A percentile compares a stretch with the other conserved stretches of the same genome.
Conservation (phyloP, 2,329 filamentous ascomycete species). For the Aspergillus sp. region DNA sequence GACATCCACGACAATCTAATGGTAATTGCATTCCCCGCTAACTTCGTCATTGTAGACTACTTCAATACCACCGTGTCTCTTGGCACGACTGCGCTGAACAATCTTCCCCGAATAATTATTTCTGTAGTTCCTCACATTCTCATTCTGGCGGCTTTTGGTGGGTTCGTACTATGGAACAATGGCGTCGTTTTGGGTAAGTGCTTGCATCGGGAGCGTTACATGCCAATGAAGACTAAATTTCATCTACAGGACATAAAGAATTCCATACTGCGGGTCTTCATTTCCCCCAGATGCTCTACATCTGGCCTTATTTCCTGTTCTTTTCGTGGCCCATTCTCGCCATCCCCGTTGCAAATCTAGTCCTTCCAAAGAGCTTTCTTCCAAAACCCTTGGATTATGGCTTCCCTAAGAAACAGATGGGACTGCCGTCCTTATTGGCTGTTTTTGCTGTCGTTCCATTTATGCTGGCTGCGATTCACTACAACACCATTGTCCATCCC, state of each 20-base stretch:
- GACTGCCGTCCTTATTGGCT: slow-evolving; percentile 35
- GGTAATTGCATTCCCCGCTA: slow-evolving; percentile 9
- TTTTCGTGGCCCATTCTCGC: slow-evolving; percentile 77
- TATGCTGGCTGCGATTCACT: slow-evolving; percentile 53
- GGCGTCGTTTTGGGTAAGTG: slow-evolving; percentile 76
- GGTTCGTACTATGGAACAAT: slow-evolving; percentile 79
- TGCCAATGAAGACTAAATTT: not conserved
- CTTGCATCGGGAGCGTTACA: not conserved
- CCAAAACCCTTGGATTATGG: slow-evolving; percentile 28
- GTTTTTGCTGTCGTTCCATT: slow-evolving; percentile 30
- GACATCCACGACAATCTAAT: slow-evolving; percentile 4
- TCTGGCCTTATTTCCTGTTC: slow-evolving; percentile 84
- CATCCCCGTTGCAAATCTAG: slow-evolving; percentile 43
- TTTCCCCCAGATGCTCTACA: slow-evolving; percentile 85
- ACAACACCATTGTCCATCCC: slow-evolving; percentile 90
- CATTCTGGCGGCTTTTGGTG: slow-evolving; percentile 60
- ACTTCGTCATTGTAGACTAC: slow-evolving; percentile 35
- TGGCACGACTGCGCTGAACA: slow-evolving; percentile 47
- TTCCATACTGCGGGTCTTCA: slow-evolving; percentile 90
- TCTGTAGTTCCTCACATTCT: slow-evolving; percentile 49
- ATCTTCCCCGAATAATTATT: slow-evolving; percentile 33
- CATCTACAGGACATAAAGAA: slow-evolving; percentile 69
- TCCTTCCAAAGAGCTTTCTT: slow-evolving; percentile 28
- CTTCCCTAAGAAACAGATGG: slow-evolving; percentile 23
- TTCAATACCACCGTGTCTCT: slow-evolving; percentile 56